Base-by-base conservation (phyloP, 2,329 filamentous ascomycete genomes). In the Claviceps citrina region DNA sequence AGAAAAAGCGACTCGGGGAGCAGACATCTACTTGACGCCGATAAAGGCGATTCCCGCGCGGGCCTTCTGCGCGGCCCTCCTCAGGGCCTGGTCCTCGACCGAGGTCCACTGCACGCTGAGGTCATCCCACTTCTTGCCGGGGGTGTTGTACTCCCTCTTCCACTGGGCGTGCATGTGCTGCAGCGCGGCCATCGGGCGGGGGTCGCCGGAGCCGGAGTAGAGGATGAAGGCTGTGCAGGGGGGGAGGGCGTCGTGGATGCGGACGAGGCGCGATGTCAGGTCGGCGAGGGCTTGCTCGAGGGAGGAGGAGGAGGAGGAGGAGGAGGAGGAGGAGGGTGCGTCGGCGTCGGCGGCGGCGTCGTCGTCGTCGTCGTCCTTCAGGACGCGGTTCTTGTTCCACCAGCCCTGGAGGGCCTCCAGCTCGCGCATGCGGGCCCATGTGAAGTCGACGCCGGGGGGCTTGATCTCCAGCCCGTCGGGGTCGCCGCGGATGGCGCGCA, bases 41-140 rank as follows among this genome's bases (percentile, higher is more conserved):
- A 82, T 60, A 51, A 82, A 81, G 0, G 71, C 77, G 37, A 82
- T 65, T 2, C 78, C 78, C 27, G 73, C 66, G 36, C 77, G 66
- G 7, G 78, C 77, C 35, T 61, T 61, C 39, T 62, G 62, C 15
- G 71, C 70, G 0, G 76, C 76, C 51, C 60, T 65, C 51, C 65
- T 70, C 47, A 81, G 60, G 28, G 67, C 71, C 60, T 81, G 74
- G 34, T 78, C 73, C 56, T 81, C 78, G 0, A 56, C 61, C 50
- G 81, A 77, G 8, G 76, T 81, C 78, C 78, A 82, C 56, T 73
- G 68, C 42, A 81, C 73, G 49, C 66, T 73, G 27, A 81, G 60
- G 46, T 78, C 59, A 54, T 81, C 75, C 77, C 77, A 81, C 48
- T 78, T 78, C 46, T 64, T 71, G 10, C 73, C 71, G 0, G 70